A percentile compares a stretch with the other conserved stretches of the same genome.
Evolutionary conservation across 2,329 filamentous ascomycete species (phyloP).

Genomic region (Claviceps sp.): DNA sequence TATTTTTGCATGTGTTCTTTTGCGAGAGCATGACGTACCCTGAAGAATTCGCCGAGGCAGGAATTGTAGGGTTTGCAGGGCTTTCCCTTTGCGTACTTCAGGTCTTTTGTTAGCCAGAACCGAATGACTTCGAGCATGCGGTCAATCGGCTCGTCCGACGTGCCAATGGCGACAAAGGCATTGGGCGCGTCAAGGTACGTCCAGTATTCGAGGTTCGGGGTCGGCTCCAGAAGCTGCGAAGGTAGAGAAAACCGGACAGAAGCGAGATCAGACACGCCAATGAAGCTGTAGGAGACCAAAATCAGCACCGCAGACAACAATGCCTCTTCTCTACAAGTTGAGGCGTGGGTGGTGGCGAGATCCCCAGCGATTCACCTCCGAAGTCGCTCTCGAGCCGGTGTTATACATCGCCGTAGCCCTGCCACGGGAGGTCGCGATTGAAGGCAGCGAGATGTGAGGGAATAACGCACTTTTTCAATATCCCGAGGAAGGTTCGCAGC

Average conservation of each 20-base stretch:
- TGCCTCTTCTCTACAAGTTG: neutral
- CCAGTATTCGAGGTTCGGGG: conserved; percentile 97
- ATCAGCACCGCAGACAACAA: neutral
- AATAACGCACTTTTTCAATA: conserved; percentile 65
- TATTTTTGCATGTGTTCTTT: neutral
- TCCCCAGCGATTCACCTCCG: neutral
- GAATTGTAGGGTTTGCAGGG: conserved; percentile 99
- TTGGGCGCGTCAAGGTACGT: conserved; percentile 93
- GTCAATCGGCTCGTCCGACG: conserved; percentile 79
- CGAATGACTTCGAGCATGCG: conserved; percentile 89
- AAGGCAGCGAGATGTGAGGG: neutral
- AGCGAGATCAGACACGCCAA: conserved; percentile 90
- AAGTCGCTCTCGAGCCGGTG: neutral
- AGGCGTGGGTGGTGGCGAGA: too few relatives aligned
- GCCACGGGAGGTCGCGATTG: too few relatives aligned
- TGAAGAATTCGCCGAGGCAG: conserved; percentile 91
- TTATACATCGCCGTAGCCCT: too few relatives aligned
- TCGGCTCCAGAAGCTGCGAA: conserved; percentile 88
- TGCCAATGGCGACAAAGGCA: conserved; percentile 70
- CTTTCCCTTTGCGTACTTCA: conserved; percentile 98
- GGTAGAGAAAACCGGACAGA: conserved; percentile 92
- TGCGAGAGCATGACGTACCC: conserved; percentile 39
- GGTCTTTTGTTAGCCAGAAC: conserved; percentile 98
- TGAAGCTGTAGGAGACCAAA: conserved; percentile 49
- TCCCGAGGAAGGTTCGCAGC: conserved; percentile 75